Conservation (phyloP, 2,329 filamentous ascomycete species). For the Penicillium sp. region DNA sequence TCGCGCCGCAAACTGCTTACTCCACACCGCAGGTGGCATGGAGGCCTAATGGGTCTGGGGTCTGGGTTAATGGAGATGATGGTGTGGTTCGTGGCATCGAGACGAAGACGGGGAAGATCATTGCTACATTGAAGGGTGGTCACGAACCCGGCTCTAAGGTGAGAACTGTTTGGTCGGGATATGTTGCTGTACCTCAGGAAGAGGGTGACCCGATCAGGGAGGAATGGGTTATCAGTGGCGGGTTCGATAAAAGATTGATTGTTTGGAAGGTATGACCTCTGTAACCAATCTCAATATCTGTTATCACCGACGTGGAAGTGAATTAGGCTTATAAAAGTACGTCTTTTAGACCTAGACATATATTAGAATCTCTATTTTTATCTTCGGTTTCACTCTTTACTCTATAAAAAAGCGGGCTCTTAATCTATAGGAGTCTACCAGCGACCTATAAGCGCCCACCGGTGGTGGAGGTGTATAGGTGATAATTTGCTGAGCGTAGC, state of each 20-base stretch:
- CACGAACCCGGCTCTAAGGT: constrained; percentile 59
- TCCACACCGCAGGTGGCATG: constrained; percentile 61
- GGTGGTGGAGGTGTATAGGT: too few relatives aligned
- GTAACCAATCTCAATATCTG: background rate
- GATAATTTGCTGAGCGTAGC: too few relatives aligned
- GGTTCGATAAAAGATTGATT: constrained; percentile 61
- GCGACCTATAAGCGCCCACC: too few relatives aligned
- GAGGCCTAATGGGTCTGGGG: constrained; percentile 59
- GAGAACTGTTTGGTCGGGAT: constrained; percentile 56
- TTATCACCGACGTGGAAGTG: background rate
- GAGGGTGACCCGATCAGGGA: constrained; percentile 29
- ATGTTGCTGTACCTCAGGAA: constrained; percentile 29
- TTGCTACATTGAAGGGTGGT: constrained; percentile 47
- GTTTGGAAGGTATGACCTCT: constrained; percentile 47
- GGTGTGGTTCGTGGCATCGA: constrained; percentile 61
- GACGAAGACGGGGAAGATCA: constrained; percentile 55
- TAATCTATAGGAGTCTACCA: too few relatives aligned
- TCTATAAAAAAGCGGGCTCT: too few relatives aligned
- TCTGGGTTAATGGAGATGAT: constrained; percentile 66
- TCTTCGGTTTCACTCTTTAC: too few relatives aligned
- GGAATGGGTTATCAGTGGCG: constrained; percentile 60
- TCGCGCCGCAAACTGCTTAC: constrained; percentile 63
- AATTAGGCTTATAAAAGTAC: background rate
- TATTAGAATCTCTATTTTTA: too few relatives aligned
- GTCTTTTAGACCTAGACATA: too few relatives aligned